These are phyloP conservation scores for Microcera coccophila DNA, from an alignment of 2,329 filamentous ascomycete genomes.

Conservation along the genomic window DNA sequence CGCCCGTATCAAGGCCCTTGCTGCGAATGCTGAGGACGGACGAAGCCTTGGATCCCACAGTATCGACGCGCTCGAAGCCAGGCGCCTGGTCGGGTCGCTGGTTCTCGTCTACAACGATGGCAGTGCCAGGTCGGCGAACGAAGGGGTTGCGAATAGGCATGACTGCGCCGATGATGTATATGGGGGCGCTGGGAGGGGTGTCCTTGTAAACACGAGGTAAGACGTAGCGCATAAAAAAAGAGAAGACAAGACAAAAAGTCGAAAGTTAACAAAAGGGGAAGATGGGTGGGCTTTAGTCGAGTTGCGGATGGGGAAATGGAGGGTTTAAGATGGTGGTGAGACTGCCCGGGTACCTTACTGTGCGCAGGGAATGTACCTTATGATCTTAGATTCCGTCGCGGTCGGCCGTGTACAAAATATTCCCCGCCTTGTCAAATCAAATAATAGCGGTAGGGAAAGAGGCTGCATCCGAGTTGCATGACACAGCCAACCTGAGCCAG, in stretches of 20 bases:
- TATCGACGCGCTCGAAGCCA: conserved; percentile 60
- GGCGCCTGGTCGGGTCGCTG: conserved; percentile 36
- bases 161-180: conserved; percentile 14
- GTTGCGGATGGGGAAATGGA: neutral
- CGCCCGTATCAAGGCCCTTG: conserved; percentile 54
- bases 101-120: conserved; percentile 50
- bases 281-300: neutral
- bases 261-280: neutral
- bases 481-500: no score
- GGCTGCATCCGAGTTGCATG: no score
- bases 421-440: neutral
- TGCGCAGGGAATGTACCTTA: neutral
- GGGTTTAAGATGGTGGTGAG: neutral
- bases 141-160: conserved; percentile 76
- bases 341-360: neutral
- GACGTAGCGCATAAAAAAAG: neutral
- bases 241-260: neutral
- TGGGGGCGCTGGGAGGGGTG: neutral
- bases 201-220: no score
- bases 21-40: conserved; percentile 60
- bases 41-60: conserved; percentile 58
- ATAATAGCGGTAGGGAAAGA: neutral
- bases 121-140: conserved; percentile 52
- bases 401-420: no score
- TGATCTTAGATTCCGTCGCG: neutral